phyloP scores from a whole-genome alignment of 768 basidiomycete species.

The Multifurca ochricompacta region DNA sequence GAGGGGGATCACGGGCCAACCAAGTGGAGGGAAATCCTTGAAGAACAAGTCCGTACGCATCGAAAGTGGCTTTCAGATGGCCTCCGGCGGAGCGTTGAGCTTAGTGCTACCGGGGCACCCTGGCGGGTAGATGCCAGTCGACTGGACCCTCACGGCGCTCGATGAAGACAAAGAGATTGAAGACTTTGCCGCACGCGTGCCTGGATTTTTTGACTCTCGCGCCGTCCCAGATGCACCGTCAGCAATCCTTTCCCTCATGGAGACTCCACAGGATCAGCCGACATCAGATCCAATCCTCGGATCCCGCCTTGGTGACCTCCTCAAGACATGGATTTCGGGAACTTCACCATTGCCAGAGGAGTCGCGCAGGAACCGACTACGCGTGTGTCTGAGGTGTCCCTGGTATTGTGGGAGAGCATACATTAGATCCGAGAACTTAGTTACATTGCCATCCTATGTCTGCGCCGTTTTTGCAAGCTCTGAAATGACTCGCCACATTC shows the following conservation, averaged over 20 bases:
- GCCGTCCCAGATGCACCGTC: not conserved
- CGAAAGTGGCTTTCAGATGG: not conserved
- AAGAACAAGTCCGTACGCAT: not conserved
- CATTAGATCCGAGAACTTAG: not conserved
- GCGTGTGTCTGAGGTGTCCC: not conserved
- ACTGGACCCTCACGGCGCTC: constrained; percentile 6
- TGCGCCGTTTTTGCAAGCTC: not conserved
- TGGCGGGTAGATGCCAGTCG: not conserved
- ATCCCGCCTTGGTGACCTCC: not conserved
- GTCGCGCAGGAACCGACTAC: not conserved
- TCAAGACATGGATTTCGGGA: not conserved
- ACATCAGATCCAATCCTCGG: not conserved
- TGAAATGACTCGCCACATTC: not conserved
- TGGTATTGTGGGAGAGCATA: constrained; percentile 1
- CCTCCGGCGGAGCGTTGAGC: not conserved
- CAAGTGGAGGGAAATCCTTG: not conserved
- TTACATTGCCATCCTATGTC: not conserved
- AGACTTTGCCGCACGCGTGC: constrained; percentile 2
- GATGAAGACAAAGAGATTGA: constrained; percentile 1
- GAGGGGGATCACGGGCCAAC: not conserved
- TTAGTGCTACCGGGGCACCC: not conserved
- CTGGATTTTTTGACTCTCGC: not conserved
- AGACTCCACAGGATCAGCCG: not conserved
- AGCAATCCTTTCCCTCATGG: not conserved
- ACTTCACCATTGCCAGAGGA: not conserved